A percentile compares a stretch with the other conserved stretches of the same genome.
Evolutionary conservation across 169 alveolate species (phyloP).

Genomic region (Plasmodium cynomolgi): DNA sequence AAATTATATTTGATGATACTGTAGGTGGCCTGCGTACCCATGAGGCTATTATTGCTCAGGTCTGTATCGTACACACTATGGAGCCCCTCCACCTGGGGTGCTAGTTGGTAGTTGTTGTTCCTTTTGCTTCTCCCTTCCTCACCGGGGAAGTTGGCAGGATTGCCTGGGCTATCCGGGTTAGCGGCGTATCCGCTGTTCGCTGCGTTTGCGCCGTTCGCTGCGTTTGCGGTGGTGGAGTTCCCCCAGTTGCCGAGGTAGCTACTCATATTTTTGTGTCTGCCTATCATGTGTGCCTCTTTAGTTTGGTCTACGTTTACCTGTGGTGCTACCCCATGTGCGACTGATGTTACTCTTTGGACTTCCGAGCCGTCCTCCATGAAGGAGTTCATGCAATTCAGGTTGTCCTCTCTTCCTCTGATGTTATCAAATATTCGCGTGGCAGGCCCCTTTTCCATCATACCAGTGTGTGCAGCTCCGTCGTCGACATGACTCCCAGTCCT

Average conservation of each 20-base stretch:
- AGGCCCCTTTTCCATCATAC: not conserved
- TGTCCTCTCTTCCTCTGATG: not conserved
- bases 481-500: not conserved
- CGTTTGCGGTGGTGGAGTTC: not conserved
- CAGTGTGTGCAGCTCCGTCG: not conserved
- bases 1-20: conserved; percentile 18
- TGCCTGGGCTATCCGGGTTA: not conserved
- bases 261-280: not conserved
- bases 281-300: not conserved
- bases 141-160: not conserved
- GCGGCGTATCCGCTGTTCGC: not conserved
- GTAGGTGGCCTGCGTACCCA: conserved; percentile 33
- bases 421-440: not conserved
- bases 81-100: not conserved
- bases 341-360: not conserved
- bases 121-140: not conserved
- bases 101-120: not conserved
- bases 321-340: not conserved
- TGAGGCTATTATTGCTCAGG: not conserved
- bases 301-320: not conserved
- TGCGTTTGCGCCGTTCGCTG: not conserved
- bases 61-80: not conserved
- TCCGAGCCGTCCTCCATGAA: not conserved
- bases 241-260: not conserved
- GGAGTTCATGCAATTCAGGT: not conserved